phyloP scores from a whole-genome alignment of 768 basidiomycete genomes.

The Russula foetens region DNA sequence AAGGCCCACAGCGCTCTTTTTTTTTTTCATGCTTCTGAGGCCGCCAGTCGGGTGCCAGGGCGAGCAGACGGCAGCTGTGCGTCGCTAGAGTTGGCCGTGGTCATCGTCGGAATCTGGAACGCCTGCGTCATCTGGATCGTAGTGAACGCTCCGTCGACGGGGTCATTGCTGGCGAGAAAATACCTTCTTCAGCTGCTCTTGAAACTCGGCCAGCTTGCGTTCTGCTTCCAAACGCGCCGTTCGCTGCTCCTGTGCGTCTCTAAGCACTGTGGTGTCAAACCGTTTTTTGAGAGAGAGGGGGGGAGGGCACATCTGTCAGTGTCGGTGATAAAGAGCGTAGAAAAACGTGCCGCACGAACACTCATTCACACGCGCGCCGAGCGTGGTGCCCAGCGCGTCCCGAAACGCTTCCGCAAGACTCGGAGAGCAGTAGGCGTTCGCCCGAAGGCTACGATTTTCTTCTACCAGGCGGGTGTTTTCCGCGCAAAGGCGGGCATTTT shows the following conservation, averaged over 20 bases:
- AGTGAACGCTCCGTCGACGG: background rate
- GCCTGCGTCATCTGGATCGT: slow-evolving; percentile 19
- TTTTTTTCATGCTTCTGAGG: slow-evolving; percentile 15
- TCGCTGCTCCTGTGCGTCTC: slow-evolving; percentile 28
- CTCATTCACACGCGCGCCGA: slow-evolving; percentile 15
- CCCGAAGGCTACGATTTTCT: slow-evolving; percentile 17
- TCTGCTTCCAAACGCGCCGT: slow-evolving; percentile 32
- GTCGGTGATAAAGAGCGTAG: background rate
- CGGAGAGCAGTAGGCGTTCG: slow-evolving; percentile 12
- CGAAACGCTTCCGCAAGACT: slow-evolving; percentile 17
- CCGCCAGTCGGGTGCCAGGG: slow-evolving; percentile 14
- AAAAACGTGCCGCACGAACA: background rate
- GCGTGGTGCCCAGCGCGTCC: slow-evolving; percentile 13
- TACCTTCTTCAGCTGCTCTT: slow-evolving; percentile 48
- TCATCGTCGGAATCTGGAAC: slow-evolving; percentile 13
- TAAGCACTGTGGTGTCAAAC: slow-evolving; percentile 10
- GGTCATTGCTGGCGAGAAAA: slow-evolving; percentile 32
- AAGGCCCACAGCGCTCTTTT: background rate
- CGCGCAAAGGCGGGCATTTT: slow-evolving; percentile 17
- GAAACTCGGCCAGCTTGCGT: slow-evolving; percentile 41
- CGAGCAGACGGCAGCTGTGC: slow-evolving; percentile 14
- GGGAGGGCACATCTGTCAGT: background rate
- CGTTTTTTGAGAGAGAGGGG: too few relatives aligned
- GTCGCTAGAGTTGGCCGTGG: slow-evolving; percentile 2
- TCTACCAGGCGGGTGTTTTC: slow-evolving; percentile 17